Evolutionary conservation across 176 grass and related monocot species (phyloP), one percentile per base, ranked within the genome.

Genomic region (Phoenix roebelenii): DNA sequence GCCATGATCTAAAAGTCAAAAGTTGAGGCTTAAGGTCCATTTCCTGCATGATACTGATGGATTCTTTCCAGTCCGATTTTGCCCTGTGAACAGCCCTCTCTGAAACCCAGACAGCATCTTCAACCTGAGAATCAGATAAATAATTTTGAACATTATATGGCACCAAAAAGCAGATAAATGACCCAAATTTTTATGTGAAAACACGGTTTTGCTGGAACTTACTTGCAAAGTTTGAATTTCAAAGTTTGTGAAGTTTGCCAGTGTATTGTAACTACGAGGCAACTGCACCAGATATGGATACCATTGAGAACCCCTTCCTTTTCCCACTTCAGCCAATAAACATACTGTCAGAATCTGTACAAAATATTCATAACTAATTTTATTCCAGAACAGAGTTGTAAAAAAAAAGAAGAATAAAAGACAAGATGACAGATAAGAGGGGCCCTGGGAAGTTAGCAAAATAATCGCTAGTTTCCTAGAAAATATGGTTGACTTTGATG

Each of bases 181-280:
- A 4, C 1, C 23, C 50, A 15, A 71, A 72, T 16, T 5, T 71
- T 10, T 14, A 44, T 12, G 35, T 44, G 6, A 15, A 66, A 61
- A 79, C 26, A 69, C 48, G 24, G 24, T 67, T 72, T 18, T 64
- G 67, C 23, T 9, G 20, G 77, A 32, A 52, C 75, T 74, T 91
- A 97, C 93, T 80, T 92, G 87, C 25, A 97, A 76, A 64, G 87
- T 70, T 85, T 97, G 73, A 26, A 80, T 71, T 82, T 97, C 84
- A 23, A 74, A 85, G 57, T 72, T 64, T 2, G 78, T 83, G 66
- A 97, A 97, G 53, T 69, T 88, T 51, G 78, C 70, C 83, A 88
- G 79, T 49, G 83, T 78, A 60, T 59, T 88, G 71, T 88, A 88
- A 80, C 82, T 75, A 55, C 16, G 71, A 53, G 93, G 93, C 64